Base-by-base conservation (phyloP, 2,329 filamentous ascomycete genomes). In the Alternaria sp. region DNA sequence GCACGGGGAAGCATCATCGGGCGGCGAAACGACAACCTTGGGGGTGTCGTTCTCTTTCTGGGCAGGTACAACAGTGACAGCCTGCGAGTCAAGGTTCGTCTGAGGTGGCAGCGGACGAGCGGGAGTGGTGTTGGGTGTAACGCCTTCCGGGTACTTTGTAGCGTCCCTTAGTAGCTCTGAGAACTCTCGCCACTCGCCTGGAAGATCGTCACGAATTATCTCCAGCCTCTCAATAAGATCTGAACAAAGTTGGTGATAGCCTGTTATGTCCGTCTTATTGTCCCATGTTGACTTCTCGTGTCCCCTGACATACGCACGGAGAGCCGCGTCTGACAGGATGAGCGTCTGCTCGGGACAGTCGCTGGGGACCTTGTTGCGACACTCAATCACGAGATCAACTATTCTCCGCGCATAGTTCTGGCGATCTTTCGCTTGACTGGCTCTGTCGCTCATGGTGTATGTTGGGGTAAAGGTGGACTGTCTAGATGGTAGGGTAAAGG, bases 301-400 rank as follows among this genome's bases (percentile, higher is more conserved):
- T 14, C 37, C 28, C 6, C 20, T 41, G 49, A 18, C 49, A 41
- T 53, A 53, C 1, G 21, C 14, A 14, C 30, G 20, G 20, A 41
- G 18, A 37, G 20, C 37, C 12, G 5, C 30, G 30, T n/a, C 20
- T 9, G 49, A 21, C n/a, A 53, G 49, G 5, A 21, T 41, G n/a
- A 53, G 49, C 37, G 49, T 41, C 20, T 2, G 20, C 49, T 53
- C 49, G n/a, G 20, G 49, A 41, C 30, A 53, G 49, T 53, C 49
- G 7, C 23, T 18, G 9, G 28, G 20, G 9, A 53, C 10, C 49
- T 53, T 53, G 20, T 53, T 33, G 20, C 49, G 30, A 18, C 49
- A 53, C 20, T 53, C 49, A 2, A 18, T 53, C 14, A 53, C 12
- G 1, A 53, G 30, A n/a, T n/a, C 11, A 14, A 53, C 14, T 15